Conservation (phyloP, 345 rosid genomes). For the Eucalyptus dawsonii region DNA sequence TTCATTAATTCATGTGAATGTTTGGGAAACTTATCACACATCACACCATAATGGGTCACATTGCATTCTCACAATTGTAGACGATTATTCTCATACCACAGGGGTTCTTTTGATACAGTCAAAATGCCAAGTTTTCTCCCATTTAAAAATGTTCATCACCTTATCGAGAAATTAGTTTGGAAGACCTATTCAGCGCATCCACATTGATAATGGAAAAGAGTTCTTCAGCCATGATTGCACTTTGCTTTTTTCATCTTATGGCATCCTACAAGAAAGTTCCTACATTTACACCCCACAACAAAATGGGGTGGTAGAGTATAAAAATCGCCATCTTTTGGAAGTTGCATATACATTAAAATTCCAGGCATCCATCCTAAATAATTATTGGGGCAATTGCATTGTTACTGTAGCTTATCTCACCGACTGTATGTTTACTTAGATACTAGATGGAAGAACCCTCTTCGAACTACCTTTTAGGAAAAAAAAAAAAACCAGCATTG, state of each 20-base stretch:
- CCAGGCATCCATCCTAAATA: neutral
- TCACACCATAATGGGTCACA: too few relatives aligned
- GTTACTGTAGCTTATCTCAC: neutral
- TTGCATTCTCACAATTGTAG: too few relatives aligned
- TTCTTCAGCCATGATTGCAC: neutral
- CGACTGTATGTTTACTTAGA: rapidly evolving
- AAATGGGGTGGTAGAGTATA: too few relatives aligned
- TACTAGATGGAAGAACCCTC: too few relatives aligned
- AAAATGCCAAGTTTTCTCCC: neutral
- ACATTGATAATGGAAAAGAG: neutral
- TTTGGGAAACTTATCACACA: too few relatives aligned
- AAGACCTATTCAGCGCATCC: neutral
- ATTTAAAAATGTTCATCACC: neutral
- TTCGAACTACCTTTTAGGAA: too few relatives aligned
- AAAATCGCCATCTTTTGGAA: neutral
- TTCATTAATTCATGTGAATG: too few relatives aligned
- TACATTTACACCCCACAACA: neutral
- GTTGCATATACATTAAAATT: neutral
- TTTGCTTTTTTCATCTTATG: neutral
- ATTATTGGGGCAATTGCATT: neutral
- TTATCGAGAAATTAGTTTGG: neutral
- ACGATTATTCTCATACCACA: too few relatives aligned
- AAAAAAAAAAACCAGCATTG: too few relatives aligned
- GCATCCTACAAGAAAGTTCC: neutral
- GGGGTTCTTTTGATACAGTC: too few relatives aligned